These are phyloP conservation scores for Globisporangium cystogenes DNA, from an alignment of 352 stramenopile species.

Conservation along the genomic window DNA sequence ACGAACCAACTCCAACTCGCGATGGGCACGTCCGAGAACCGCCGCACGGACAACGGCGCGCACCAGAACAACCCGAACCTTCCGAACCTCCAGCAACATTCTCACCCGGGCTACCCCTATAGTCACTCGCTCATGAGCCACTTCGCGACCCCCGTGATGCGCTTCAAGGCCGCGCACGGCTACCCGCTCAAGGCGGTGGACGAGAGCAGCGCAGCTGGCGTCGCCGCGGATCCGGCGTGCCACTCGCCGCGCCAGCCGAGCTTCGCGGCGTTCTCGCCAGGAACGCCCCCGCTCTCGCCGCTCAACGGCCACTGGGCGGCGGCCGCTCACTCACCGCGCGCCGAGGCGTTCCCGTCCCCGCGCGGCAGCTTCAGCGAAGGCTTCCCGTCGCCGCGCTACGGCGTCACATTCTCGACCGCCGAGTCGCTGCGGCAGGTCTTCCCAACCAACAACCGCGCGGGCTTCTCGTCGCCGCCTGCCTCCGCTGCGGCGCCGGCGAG, in stretches of 20 bases:
- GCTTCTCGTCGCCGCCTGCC: slow-evolving; percentile 3
- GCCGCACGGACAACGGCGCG: slow-evolving; percentile 2
- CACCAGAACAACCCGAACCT: slow-evolving; percentile 1
- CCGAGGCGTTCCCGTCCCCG: slow-evolving; percentile 10
- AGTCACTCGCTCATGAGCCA: slow-evolving; percentile 16
- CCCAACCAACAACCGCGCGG: slow-evolving; percentile 16
- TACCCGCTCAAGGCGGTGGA: slow-evolving; percentile 35
- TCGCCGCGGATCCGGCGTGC: slow-evolving; percentile 11
- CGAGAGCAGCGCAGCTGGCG: slow-evolving; percentile 1
- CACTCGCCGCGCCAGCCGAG: slow-evolving; percentile 29
- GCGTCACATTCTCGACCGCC: slow-evolving; percentile 19
- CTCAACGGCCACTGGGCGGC: slow-evolving; percentile 23
- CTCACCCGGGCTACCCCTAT: neutral
- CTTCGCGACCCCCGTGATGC: slow-evolving; percentile 38
- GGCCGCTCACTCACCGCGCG: slow-evolving; percentile 5
- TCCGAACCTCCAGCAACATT: neutral
- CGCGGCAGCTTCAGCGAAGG: slow-evolving; percentile 14
- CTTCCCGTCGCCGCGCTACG: slow-evolving; percentile 10
- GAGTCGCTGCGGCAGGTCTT: slow-evolving; percentile 14
- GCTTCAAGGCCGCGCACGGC: slow-evolving; percentile 61
- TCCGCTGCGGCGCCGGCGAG: neutral
- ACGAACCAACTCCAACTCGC: too few relatives aligned
- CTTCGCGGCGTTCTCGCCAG: slow-evolving; percentile 10
- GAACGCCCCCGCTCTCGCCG: slow-evolving; percentile 39
- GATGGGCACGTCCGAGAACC: slow-evolving; percentile 15